Evolutionary conservation across 305 asterid genomes (phyloP).

Genomic region (Plantago coronopus): DNA sequence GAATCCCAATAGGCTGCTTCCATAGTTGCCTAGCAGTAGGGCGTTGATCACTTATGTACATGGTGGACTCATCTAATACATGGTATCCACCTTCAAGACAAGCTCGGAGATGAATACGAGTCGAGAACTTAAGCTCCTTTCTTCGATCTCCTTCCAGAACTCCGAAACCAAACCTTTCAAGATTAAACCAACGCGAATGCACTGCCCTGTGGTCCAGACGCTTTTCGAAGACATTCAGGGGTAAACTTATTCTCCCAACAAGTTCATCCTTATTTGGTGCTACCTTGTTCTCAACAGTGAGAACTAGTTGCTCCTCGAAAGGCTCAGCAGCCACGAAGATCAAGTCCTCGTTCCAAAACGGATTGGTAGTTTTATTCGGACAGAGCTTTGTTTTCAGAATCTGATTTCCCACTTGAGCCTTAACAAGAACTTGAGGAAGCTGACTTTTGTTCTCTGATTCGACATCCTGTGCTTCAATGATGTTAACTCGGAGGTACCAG

Average conservation of each 20-base stretch:
- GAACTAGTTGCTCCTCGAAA: constrained; percentile 48
- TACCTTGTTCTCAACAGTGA: constrained; percentile 41
- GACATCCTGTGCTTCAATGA: constrained; percentile 51
- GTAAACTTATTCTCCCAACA: constrained; percentile 45
- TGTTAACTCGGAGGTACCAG: constrained; percentile 53
- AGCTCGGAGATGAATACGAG: constrained; percentile 47
- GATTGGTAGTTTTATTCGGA: constrained; percentile 38
- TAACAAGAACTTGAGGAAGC: constrained; percentile 36
- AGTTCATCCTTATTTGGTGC: constrained; percentile 43
- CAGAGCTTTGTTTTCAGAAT: constrained; percentile 30
- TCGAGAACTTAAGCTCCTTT: constrained; percentile 37
- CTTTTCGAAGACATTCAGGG: constrained; percentile 35
- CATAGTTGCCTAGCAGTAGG: constrained; percentile 57
- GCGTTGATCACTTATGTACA: constrained; percentile 51
- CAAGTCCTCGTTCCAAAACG: constrained; percentile 65
- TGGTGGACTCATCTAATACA: constrained; percentile 60
- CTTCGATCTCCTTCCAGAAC: constrained; percentile 39
- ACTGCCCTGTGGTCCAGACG: constrained; percentile 48
- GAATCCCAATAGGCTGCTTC: constrained; percentile 59
- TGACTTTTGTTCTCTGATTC: constrained; percentile 33
- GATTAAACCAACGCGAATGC: constrained; percentile 52
- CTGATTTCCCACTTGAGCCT: constrained; percentile 42
- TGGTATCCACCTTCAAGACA: constrained; percentile 68
- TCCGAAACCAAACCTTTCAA: constrained; percentile 36
- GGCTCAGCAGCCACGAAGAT: constrained; percentile 68